Percentiles rank a stretch among this genome's conserved stretches.
phyloP scores from a whole-genome alignment of 805 yeast genomes.

The Yamadazyma ubonensis region DNA sequence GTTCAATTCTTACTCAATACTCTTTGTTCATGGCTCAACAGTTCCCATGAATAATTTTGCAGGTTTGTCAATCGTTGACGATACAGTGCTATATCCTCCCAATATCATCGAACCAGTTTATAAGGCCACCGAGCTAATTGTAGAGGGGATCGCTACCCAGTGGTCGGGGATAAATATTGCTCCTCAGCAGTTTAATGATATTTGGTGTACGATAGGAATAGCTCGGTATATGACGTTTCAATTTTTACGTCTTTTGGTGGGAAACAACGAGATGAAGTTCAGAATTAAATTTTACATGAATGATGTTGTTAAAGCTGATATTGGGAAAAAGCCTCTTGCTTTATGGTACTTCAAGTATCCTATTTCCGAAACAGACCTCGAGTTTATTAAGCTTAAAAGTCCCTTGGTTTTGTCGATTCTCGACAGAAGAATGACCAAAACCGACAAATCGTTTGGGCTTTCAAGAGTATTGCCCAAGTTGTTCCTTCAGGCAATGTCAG shows the following conservation, averaged over 20 bases:
- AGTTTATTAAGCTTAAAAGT: conserved; percentile 73
- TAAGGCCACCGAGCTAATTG: conserved; percentile 61
- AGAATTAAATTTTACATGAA: conserved; percentile 65
- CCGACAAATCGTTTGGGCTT: conserved; percentile 90
- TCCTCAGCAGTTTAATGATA: conserved; percentile 72
- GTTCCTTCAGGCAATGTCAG: conserved; percentile 92
- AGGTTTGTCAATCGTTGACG: conserved; percentile 64
- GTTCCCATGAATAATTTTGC: conserved; percentile 59
- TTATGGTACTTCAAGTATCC: conserved; percentile 67
- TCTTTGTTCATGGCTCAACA: conserved; percentile 63
- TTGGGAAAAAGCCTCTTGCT: conserved; percentile 81
- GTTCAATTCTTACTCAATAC: conserved; percentile 74
- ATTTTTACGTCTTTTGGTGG: conserved; percentile 70
- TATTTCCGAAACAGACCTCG: conserved; percentile 56
- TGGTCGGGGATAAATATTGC: conserved; percentile 93
- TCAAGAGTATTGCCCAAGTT: conserved; percentile 89
- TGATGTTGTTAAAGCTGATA: conserved; percentile 66
- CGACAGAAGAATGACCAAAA: conserved; percentile 91
- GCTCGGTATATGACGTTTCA: conserved; percentile 78
- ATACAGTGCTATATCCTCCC: conserved; percentile 66
- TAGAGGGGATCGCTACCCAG: conserved; percentile 76
- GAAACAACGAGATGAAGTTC: conserved; percentile 77
- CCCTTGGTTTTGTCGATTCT: conserved; percentile 82
- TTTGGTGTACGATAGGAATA: conserved; percentile 89
- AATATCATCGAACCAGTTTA: conserved; percentile 77